A percentile compares a stretch with the other conserved stretches of the same genome.
Conservation (phyloP, 2,329 filamentous ascomycete species). For the Penicillium sumatraense region DNA sequence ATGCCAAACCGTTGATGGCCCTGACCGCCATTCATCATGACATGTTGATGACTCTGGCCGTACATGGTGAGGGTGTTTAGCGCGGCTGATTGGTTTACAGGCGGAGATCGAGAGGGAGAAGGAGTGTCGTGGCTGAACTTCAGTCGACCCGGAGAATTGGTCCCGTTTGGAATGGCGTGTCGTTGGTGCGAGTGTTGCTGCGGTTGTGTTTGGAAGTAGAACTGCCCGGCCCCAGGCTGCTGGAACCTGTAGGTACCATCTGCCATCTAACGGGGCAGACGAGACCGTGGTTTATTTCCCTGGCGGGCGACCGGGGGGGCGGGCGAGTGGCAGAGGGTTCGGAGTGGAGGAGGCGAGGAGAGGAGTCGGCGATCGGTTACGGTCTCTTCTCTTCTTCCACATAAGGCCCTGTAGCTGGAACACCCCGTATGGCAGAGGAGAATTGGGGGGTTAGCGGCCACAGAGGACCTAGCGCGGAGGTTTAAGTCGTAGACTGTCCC, state of each 20-base stretch:
- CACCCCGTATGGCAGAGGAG: conserved; percentile 29
- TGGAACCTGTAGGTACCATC: conserved; percentile 61
- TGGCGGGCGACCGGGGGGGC: conserved; percentile 31
- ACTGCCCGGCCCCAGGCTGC: conserved; percentile 58
- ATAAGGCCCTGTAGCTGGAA: conserved; percentile 48
- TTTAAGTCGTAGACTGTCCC: conserved; percentile 8
- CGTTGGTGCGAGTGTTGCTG: conserved; percentile 50
- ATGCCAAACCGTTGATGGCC: conserved; percentile 54
- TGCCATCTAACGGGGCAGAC: conserved; percentile 58
- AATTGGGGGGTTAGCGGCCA: conserved; percentile 21
- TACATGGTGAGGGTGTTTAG: conserved; percentile 54
- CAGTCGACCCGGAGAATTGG: conserved; percentile 51
- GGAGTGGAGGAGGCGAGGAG: conserved; percentile 34
- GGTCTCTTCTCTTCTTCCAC: conserved; percentile 56
- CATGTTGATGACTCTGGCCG: conserved; percentile 53
- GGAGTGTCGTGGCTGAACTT: conserved; percentile 53
- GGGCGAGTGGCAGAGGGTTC: conserved; percentile 27
- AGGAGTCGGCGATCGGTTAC: conserved; percentile 44
- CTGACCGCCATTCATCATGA: conserved; percentile 56
- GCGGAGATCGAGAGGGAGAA: conserved; percentile 53
- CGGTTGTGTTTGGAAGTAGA: conserved; percentile 50
- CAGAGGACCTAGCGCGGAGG: conserved; percentile 14
- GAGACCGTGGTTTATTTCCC: conserved; percentile 45
- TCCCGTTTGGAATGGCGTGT: conserved; percentile 50
- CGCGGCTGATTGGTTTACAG: conserved; percentile 46